Percentiles rank a stretch among this genome's conserved stretches.
These are phyloP conservation scores for Tricholoma bakamatsutake DNA, from an alignment of 768 basidiomycete species.

Conservation along the genomic window DNA sequence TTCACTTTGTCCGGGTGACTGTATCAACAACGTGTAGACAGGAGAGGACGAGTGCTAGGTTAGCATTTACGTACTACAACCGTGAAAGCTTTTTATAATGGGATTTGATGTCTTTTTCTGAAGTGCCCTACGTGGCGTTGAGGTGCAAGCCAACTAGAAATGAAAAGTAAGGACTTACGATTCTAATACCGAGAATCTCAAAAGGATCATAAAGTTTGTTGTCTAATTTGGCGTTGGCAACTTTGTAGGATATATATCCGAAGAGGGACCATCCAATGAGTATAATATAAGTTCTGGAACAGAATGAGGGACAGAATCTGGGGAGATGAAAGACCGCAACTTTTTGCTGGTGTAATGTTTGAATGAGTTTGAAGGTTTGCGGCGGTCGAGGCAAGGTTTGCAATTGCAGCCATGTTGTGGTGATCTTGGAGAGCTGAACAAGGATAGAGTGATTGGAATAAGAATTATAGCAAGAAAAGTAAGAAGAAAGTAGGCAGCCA, in stretches of 20 bases:
- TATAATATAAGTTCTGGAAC: conserved; percentile 50
- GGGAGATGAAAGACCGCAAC: conserved; percentile 27
- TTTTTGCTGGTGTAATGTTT: conserved; percentile 43
- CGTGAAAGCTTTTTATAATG: conserved; percentile 91
- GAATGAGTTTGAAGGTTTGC: conserved; percentile 40
- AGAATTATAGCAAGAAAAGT: conserved; percentile 84
- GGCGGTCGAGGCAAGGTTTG: conserved; percentile 52
- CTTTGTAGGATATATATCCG: conserved; percentile 61
- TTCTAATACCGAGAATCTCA: conserved; percentile 77
- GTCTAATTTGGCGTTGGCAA: conserved; percentile 49
- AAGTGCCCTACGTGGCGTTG: conserved; percentile 39
- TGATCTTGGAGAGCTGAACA: conserved; percentile 39
- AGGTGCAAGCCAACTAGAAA: neutral
- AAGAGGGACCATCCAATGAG: conserved; percentile 71
- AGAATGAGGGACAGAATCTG: neutral
- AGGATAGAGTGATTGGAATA: conserved; percentile 65
- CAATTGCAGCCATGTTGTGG: conserved; percentile 53
- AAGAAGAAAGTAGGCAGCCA: conserved; percentile 88
- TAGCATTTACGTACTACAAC: conserved; percentile 54
- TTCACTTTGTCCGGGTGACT: conserved; percentile 98
- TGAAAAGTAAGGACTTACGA: conserved; percentile 39
- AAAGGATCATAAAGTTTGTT: conserved; percentile 88
- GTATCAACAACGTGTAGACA: neutral
- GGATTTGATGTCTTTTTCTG: conserved; percentile 92
- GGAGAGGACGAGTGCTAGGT: neutral